Base-by-base conservation (phyloP, 345 rosid species). In the Draba incana region DNA sequence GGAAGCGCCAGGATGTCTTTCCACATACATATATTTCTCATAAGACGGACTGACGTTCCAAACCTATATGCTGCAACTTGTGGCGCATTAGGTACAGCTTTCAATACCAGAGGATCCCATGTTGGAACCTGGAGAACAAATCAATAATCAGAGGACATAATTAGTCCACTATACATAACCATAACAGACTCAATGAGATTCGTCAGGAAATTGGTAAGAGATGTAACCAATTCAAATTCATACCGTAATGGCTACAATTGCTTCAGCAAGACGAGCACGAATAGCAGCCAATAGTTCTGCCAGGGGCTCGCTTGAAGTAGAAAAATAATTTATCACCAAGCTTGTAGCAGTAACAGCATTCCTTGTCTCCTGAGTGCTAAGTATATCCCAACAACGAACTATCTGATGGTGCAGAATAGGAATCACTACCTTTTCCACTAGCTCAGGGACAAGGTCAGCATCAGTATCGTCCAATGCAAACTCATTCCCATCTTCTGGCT, bases 1-100 rank as follows among this genome's bases (percentile, higher is more conserved):
- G 95, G 79, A 77, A 86, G 75, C 37, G 93, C 89, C 63, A 89
- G 82, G 66, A 91, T 84, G 70, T 89, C 94, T 77, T 87, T 94
- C 99, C 96, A 91, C 81, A 84, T 68, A 77, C 98, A 87, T 57
- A 94, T 87, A 66, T 89, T 94, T 78, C 81, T 87, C 91, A 94
- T 75, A 79, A 94, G 79, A 61, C 97, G 96, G 65, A 94, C 76
- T 50, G 95, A 84, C 77, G 85, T 64, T 37, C 99, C 99, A 79
- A 94, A 94, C 53, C 88, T 80, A 69, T 89, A 94, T 24, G 98
- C 98, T 33, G 88, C 87, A 84, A 86, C 77, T 70, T 80, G 80
- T 54, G 95, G 88, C 43, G 98, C 90, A 75, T 70, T 83, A 39
- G 96, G 96, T 73, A 94, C 98, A 27, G 93, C 96, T 83, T 87